Evolutionary conservation across 805 yeast genomes (phyloP).

Genomic region (Candida arabinofermentans): DNA sequence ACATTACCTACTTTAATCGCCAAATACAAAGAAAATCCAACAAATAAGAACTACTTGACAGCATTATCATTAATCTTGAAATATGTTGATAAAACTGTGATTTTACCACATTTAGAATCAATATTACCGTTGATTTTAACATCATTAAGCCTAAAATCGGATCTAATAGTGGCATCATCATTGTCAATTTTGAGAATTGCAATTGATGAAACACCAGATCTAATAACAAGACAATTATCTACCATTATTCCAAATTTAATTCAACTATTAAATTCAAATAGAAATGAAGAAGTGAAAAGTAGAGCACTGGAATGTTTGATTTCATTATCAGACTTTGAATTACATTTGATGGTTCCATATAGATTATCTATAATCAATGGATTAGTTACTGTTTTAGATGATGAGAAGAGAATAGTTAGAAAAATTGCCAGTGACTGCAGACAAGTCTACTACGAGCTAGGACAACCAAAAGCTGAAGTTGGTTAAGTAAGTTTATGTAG

Average conservation of each 20-base stretch:
- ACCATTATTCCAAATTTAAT: constrained; percentile 55
- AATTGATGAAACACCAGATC: constrained; percentile 48
- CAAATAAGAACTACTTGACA: constrained; percentile 52
- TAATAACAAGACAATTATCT: constrained; percentile 51
- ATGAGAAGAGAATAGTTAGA: constrained; percentile 69
- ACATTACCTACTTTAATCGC: constrained; percentile 53
- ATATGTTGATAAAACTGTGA: constrained; percentile 57
- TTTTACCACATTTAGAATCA: constrained; percentile 57
- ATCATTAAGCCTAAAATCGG: constrained; percentile 37
- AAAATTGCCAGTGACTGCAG: constrained; percentile 75
- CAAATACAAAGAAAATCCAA: constrained; percentile 34
- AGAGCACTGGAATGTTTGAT: constrained; percentile 57
- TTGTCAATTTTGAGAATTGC: constrained; percentile 29
- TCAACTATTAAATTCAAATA: constrained; percentile 26
- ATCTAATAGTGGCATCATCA: constrained; percentile 22
- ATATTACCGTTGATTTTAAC: constrained; percentile 72
- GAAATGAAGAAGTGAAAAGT: constrained; percentile 45
- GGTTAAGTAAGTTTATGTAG: neutral
- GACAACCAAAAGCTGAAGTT: constrained; percentile 18
- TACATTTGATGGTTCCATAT: constrained; percentile 46
- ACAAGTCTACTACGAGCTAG: constrained; percentile 64
- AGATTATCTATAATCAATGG: constrained; percentile 44
- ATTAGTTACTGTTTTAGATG: constrained; percentile 58
- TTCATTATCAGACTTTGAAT: constrained; percentile 39
- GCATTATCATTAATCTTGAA: constrained; percentile 66